Conservation (phyloP, 805 yeast species). For the Cyberlindnera euphorbiiphila region DNA sequence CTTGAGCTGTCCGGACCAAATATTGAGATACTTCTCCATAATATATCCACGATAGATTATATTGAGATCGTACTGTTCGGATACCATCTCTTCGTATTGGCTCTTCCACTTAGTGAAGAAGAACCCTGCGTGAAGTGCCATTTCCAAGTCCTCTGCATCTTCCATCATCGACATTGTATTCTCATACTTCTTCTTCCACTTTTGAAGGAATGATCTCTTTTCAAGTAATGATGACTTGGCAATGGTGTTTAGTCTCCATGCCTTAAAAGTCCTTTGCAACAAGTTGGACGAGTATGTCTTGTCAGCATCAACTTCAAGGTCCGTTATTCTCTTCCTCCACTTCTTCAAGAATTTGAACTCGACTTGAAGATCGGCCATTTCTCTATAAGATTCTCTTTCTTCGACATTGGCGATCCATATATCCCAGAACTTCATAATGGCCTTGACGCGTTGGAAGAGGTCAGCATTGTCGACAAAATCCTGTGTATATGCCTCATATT, state of each 20-base stretch:
- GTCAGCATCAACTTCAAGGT: conserved; percentile 5
- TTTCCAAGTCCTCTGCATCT: conserved; percentile 18
- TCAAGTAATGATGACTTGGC: not conserved
- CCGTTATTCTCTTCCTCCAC: conserved; percentile 16
- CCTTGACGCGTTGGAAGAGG: conserved; percentile 15
- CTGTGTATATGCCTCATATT: conserved; percentile 13
- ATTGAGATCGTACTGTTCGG: conserved; percentile 1
- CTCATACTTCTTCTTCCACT: conserved; percentile 13
- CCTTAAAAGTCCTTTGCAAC: conserved; percentile 3
- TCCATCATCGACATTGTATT: not conserved
- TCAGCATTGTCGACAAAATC: conserved; percentile 23
- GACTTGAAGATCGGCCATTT: conserved; percentile 15
- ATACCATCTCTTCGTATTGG: not conserved
- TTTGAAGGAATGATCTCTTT: conserved; percentile 1
- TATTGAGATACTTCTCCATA: conserved; percentile 1
- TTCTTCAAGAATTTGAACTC: conserved; percentile 14
- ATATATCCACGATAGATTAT: not conserved
- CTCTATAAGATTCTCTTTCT: conserved; percentile 7
- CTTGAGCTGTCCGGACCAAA: conserved; percentile 12
- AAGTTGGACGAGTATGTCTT: conserved; percentile 6
- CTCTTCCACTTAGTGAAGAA: conserved; percentile 26
- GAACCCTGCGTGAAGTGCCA: conserved; percentile 24
- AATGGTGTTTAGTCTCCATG: conserved; percentile 14
- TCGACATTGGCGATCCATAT: conserved; percentile 20
- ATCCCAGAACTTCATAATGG: conserved; percentile 18